Evolutionary conservation across 2,329 filamentous ascomycete species (phyloP), one percentile per base, ranked within the genome.

Genomic region (Claviceps lovelessii): DNA sequence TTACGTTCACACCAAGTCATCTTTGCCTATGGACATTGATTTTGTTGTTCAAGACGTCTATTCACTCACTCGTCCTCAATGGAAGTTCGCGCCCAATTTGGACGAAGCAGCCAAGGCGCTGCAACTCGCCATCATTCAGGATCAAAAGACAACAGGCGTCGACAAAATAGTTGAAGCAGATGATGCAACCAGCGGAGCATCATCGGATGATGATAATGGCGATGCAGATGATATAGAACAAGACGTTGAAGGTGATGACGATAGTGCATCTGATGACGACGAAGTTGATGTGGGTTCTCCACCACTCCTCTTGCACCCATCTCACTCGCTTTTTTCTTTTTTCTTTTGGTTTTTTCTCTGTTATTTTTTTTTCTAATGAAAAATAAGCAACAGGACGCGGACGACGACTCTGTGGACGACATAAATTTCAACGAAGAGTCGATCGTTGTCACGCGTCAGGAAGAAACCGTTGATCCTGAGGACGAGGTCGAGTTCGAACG

Each of bases 401-500:
- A 75, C 45, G 72, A 74, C 9, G 70, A 71, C 15, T 80, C 77
- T 3, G 72, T 72, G 39, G 67, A 73, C 44, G 80, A 80, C 42
- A 84, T 78, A 35, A 84, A 84, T 45, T 86, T 85, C 10, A 85
- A 88, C 57, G 90, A 96, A 59, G 90, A 97, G 67, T 83, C 87
- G 29, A 95, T 97, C 61, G 80, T 96, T 47, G 91, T 98, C 50
- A 94, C 89, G 48, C 84, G 90, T 57, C 85, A 91, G 64, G 88
- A 95, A 67, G 89, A 96, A 66, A 81, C 91, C 62, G 79, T 90
- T 55, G 90, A 98, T 61, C 90, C 91, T 0, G 90, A 96, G 71
- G 89, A 86, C 45, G 93, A 98, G 65, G 93, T 91, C 7, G 93
- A 98, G 46, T 98, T 98, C 67, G 94, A 98, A 66, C 88, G 91